These are phyloP conservation scores for Symbiodinium pilosum DNA, from an alignment of 73 alveolate species.

Conservation along the genomic window DNA sequence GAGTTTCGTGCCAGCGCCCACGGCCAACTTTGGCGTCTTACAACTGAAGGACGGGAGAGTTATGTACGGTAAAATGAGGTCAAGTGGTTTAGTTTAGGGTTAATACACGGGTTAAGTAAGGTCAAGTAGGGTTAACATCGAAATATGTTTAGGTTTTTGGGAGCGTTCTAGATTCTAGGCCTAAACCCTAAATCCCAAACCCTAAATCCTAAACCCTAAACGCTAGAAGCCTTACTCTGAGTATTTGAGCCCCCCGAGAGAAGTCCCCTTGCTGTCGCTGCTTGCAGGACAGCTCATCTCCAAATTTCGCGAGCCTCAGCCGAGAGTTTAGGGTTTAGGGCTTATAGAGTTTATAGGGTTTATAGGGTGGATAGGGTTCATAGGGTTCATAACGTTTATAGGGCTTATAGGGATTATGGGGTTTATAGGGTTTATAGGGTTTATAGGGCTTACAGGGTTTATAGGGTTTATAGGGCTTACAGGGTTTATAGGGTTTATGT, in stretches of 20 bases:
- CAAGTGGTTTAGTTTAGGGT: too few species aligned
- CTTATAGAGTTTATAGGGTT: not conserved
- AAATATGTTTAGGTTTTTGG: not conserved
- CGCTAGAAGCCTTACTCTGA: not conserved
- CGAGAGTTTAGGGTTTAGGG: not conserved
- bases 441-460: too few species aligned
- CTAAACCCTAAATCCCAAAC: not conserved
- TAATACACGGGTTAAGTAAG: too few species aligned
- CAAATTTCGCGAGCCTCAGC: not conserved
- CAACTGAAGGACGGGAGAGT: not conserved
- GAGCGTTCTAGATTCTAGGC: not conserved
- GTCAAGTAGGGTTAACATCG: too few species aligned
- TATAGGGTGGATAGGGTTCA: too few species aligned
- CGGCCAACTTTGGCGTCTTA: not conserved
- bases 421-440: too few species aligned
- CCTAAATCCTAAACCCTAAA: not conserved
- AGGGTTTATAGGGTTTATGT: too few species aligned
- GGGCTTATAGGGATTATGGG: too few species aligned
- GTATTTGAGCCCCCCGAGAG: too few species aligned
- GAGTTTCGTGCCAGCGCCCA: not conserved
- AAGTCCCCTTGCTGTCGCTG: too few species aligned
- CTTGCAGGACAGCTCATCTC: slow-evolving; percentile 16
- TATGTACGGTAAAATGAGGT: not conserved
- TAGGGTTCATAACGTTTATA: too few species aligned
- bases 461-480: too few species aligned